These are phyloP conservation scores for Penstemon newberryi DNA, from an alignment of 257 asterid species.

Conservation along the genomic window DNA sequence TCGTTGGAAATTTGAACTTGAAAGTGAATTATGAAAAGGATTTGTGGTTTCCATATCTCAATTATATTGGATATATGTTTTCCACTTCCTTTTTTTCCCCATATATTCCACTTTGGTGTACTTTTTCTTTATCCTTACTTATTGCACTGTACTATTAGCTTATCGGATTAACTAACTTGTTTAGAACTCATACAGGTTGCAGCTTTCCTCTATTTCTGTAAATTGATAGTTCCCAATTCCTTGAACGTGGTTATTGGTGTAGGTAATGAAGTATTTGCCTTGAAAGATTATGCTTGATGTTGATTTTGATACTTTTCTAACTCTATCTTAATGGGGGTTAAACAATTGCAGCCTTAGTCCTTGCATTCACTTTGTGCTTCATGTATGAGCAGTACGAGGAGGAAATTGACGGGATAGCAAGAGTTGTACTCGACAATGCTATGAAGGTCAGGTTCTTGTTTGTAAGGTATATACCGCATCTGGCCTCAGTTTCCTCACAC, in stretches of 20 bases:
- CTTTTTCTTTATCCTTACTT: background rate
- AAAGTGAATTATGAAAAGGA: constrained; percentile 1
- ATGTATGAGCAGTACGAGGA: constrained; percentile 87
- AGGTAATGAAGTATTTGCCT: constrained; percentile 48
- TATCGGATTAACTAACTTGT: constrained; percentile 17
- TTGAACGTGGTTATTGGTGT: constrained; percentile 52
- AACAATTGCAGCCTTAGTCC: constrained; percentile 58
- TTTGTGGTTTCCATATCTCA: background rate
- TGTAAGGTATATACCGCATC: constrained; percentile 34
- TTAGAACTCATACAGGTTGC: constrained; percentile 50
- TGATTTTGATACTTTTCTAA: background rate
- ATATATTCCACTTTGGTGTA: background rate
- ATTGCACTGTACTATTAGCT: background rate
- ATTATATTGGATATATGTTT: background rate
- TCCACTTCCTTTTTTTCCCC: constrained; percentile 1
- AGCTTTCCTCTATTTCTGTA: constrained; percentile 50
- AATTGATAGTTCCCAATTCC: constrained; percentile 58
- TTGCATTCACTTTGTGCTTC: constrained; percentile 65
- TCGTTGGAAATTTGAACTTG: constrained; percentile 6
- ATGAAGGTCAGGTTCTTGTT: constrained; percentile 21
- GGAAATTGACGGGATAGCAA: constrained; percentile 54
- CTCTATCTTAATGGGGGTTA: constrained; percentile 19
- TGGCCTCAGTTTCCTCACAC: constrained; percentile 15
- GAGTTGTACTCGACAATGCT: constrained; percentile 25
- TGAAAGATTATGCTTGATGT: constrained; percentile 7